These are phyloP conservation scores for Friedmanniomyces simplex DNA, from an alignment of 495 filamentous ascomycete species.

Conservation along the genomic window DNA sequence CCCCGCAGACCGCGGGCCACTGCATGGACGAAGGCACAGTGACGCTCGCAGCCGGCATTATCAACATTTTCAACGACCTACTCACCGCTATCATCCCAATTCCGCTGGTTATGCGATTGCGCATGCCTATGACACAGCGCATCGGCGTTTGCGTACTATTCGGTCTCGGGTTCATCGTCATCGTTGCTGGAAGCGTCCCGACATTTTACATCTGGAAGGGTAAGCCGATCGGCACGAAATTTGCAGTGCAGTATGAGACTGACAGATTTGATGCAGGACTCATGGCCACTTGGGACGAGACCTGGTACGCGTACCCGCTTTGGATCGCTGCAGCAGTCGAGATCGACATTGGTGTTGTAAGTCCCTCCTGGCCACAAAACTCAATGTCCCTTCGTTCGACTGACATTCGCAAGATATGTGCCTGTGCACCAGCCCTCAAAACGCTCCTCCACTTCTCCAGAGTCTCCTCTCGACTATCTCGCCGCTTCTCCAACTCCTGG, in stretches of 20 bases:
- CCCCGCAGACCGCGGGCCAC: constrained; percentile 29
- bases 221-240: background rate
- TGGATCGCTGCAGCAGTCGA: constrained; percentile 46
- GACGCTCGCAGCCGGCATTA: constrained; percentile 43
- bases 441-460: constrained; percentile 3
- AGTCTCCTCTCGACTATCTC: background rate
- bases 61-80: constrained; percentile 52
- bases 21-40: constrained; percentile 42
- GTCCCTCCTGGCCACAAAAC: background rate
- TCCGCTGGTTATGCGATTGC: constrained; percentile 44
- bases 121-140: constrained; percentile 43
- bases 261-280: constrained; percentile 21
- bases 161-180: constrained; percentile 47
- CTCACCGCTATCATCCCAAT: constrained; percentile 47
- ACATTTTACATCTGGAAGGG: constrained; percentile 42
- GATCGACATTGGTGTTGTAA: constrained; percentile 50
- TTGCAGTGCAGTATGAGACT: background rate
- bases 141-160: constrained; percentile 49
- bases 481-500: background rate
- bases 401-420: constrained; percentile 1
- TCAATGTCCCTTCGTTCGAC: background rate
- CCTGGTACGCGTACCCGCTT: constrained; percentile 45
- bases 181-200: constrained; percentile 46
- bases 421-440: constrained; percentile 7
- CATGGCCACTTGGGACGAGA: constrained; percentile 40